Percentiles rank a stretch among this genome's conserved stretches.
Conservation (phyloP, 2,329 filamentous ascomycete species). For the Venturia nashicola region DNA sequence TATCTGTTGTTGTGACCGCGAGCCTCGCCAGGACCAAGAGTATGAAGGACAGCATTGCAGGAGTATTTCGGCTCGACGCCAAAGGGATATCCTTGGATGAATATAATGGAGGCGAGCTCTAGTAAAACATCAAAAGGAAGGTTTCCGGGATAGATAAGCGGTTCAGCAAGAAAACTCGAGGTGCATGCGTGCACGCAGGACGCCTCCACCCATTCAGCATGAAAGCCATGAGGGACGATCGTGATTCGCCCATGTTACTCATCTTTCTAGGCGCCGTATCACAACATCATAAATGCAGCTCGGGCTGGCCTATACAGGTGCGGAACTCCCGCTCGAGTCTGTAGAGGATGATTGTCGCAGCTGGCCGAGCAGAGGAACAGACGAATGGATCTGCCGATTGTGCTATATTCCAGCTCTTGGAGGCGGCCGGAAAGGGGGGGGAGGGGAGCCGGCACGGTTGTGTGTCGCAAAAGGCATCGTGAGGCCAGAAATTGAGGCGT, state of each 20-base stretch:
- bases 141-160: not conserved
- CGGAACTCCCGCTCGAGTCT: not conserved
- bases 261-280: not conserved
- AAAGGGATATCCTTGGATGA: not conserved
- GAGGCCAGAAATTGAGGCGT: too few species aligned
- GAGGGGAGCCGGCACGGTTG: too few species aligned
- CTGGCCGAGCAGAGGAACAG: not conserved
- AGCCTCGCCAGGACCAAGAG: not conserved
- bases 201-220: not conserved
- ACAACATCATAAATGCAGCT: not conserved
- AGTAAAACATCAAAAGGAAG: not conserved
- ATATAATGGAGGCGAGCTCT: not conserved
- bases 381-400: too few species aligned
- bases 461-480: too few species aligned
- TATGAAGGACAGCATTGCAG: not conserved
- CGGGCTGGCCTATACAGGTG: not conserved
- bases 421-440: too few species aligned
- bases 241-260: not conserved
- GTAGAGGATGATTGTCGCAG: not conserved
- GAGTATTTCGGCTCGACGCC: not conserved
- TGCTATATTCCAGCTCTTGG: too few species aligned
- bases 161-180: not conserved
- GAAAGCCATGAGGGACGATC: not conserved
- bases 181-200: conserved; percentile 1
- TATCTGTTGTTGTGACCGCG: not conserved